These are phyloP conservation scores for Talaromyces funiculosus DNA, from an alignment of 2,329 filamentous ascomycete genomes.

Conservation along the genomic window DNA sequence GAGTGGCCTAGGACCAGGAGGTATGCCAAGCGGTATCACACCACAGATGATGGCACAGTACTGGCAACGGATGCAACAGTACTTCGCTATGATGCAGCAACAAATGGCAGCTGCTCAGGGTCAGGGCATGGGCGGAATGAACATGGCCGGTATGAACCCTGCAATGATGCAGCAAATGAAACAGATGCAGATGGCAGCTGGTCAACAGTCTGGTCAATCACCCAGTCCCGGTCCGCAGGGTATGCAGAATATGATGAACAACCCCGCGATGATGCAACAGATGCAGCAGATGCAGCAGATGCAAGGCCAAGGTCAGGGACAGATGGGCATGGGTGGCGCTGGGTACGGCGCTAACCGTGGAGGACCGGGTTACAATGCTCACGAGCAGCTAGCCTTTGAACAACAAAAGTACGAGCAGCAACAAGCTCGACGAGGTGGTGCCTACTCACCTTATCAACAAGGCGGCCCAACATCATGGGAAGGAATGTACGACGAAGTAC, in stretches of 20 bases:
- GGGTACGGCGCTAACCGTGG: constrained; percentile 38
- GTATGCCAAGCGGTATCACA: constrained; percentile 63
- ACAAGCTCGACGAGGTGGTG: constrained; percentile 50
- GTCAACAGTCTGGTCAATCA: constrained; percentile 29
- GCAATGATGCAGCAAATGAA: constrained; percentile 71
- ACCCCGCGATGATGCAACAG: constrained; percentile 69
- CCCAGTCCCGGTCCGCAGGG: constrained; percentile 50
- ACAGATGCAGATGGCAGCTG: constrained; percentile 48
- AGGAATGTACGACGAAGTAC: constrained; percentile 96
- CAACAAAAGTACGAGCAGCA: constrained; percentile 74
- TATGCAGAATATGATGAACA: constrained; percentile 51
- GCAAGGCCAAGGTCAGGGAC: constrained; percentile 34
- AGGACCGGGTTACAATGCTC: constrained; percentile 58
- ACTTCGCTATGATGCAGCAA: constrained; percentile 91
- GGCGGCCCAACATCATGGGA: constrained; percentile 84
- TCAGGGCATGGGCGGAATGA: constrained; percentile 41
- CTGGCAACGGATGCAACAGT: constrained; percentile 97
- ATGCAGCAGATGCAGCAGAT: constrained; percentile 59
- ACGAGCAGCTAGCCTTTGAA: constrained; percentile 69
- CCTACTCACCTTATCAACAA: constrained; percentile 42
- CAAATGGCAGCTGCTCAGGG: constrained; percentile 62
- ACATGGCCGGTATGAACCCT: constrained; percentile 62
- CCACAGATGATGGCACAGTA: constrained; percentile 98
- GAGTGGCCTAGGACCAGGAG: constrained; percentile 38
- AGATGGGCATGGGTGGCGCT: constrained; percentile 24